phyloP scores from a whole-genome alignment of 768 basidiomycete species.

The Boletus reticuloceps region DNA sequence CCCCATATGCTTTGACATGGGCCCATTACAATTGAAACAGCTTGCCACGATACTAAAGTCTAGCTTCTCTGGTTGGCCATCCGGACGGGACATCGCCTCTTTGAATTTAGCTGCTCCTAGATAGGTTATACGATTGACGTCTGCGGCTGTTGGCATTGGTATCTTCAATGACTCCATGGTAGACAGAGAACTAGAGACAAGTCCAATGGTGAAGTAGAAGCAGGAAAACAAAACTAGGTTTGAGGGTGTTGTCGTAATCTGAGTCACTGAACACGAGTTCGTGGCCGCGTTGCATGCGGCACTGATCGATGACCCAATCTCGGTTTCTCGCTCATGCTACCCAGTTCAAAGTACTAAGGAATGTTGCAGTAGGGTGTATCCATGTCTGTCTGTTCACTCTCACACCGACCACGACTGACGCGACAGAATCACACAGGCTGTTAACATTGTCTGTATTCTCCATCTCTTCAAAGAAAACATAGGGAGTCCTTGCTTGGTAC shows the following conservation, averaged over 20 bases:
- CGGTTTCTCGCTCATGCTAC: slow-evolving; percentile 10
- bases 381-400: slow-evolving; percentile 21
- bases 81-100: slow-evolving; percentile 25
- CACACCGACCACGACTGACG: neutral
- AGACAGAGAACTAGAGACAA: neutral
- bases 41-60: slow-evolving; percentile 24
- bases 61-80: slow-evolving; percentile 27
- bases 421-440: slow-evolving; percentile 37
- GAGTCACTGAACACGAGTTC: too few species aligned
- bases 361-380: slow-evolving; percentile 23
- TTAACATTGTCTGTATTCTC: slow-evolving; percentile 53
- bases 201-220: neutral
- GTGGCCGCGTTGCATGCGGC: too few species aligned
- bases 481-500: slow-evolving; percentile 52
- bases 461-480: slow-evolving; percentile 67
- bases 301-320: slow-evolving; percentile 12
- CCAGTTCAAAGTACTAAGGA: slow-evolving; percentile 17
- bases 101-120: slow-evolving; percentile 27
- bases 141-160: slow-evolving; percentile 22
- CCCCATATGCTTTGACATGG: slow-evolving; percentile 6
- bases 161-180: slow-evolving; percentile 17
- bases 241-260: too few species aligned
- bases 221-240: neutral
- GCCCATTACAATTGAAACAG: slow-evolving; percentile 23
- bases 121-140: slow-evolving; percentile 29